A percentile compares a stretch with the other conserved stretches of the same genome.
phyloP scores from a whole-genome alignment of 148 eudicot genomes.

The Heliamphora exappendiculata region DNA sequence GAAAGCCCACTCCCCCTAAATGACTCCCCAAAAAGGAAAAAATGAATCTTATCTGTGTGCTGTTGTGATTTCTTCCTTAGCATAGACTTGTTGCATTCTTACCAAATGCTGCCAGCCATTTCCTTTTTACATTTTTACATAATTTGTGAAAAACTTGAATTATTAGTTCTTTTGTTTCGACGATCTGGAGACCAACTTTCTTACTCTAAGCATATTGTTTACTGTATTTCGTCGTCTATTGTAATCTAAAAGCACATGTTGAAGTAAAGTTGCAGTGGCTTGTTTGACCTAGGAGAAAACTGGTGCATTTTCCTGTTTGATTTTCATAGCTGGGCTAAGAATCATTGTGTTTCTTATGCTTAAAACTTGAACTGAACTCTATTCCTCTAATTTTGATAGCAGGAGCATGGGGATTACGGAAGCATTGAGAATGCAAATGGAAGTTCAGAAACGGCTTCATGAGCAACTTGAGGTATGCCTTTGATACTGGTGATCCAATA shows the following conservation, averaged over 20 bases:
- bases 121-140: neutral
- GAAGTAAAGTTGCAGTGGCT: neutral
- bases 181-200: too few species aligned
- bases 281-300: neutral
- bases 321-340: neutral
- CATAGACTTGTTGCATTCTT: neutral
- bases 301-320: neutral
- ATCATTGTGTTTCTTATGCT: neutral
- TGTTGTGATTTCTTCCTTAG: too few species aligned
- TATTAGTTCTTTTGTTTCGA: neutral
- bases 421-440: constrained; percentile 65
- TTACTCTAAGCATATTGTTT: too few species aligned
- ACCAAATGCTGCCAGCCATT: neutral
- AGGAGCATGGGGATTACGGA: constrained; percentile 65
- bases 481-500: neutral
- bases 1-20: too few species aligned
- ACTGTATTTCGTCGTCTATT: neutral
- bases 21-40: too few species aligned
- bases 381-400: constrained; percentile 7
- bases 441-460: constrained; percentile 72
- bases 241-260: neutral
- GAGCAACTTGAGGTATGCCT: constrained; percentile 67
- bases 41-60: too few species aligned
- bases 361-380: constrained; percentile 4
- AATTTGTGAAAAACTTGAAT: neutral